Percentiles rank a stretch among this genome's conserved stretches.
phyloP scores from a whole-genome alignment of 345 rosid genomes.

The Nephelium lappaceum region DNA sequence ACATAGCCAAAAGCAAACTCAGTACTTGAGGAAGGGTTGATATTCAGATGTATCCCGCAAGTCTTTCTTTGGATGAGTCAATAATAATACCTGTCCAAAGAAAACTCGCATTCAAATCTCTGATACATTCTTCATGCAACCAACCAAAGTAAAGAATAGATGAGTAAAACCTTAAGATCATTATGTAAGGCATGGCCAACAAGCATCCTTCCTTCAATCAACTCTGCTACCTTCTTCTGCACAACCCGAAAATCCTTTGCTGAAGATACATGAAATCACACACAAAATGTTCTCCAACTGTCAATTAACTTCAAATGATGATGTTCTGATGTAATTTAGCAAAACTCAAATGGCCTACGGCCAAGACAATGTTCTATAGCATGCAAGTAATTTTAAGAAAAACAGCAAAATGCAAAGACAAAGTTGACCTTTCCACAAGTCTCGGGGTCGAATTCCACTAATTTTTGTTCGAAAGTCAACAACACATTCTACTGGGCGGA shows the following conservation, averaged over 20 bases:
- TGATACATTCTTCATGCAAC: background rate
- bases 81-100: constrained; percentile 61
- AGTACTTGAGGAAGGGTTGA: constrained; percentile 77
- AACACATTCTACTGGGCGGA: constrained; percentile 86
- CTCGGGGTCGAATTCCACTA: constrained; percentile 88
- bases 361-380: background rate
- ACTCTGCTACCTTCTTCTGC: constrained; percentile 85
- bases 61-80: constrained; percentile 85
- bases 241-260: constrained; percentile 77
- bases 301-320: constrained; percentile 1
- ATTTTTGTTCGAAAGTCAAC: constrained; percentile 86
- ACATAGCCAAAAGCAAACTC: constrained; percentile 1
- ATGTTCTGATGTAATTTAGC: background rate
- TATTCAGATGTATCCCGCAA: constrained; percentile 79
- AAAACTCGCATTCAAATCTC: constrained; percentile 10
- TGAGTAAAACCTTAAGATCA: constrained; percentile 76
- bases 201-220: constrained; percentile 79
- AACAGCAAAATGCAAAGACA: constrained; percentile 8
- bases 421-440: constrained; percentile 77
- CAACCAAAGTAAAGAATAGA: constrained; percentile 11
- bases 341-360: no score
- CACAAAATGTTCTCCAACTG: background rate
- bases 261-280: constrained; percentile 31
- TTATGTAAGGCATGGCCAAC: constrained; percentile 95
- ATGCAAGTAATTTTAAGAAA: background rate